Percentiles rank a stretch among this genome's conserved stretches.
Conservation (phyloP, 2,329 filamentous ascomycete genomes). For the Canariomyces notabilis region DNA sequence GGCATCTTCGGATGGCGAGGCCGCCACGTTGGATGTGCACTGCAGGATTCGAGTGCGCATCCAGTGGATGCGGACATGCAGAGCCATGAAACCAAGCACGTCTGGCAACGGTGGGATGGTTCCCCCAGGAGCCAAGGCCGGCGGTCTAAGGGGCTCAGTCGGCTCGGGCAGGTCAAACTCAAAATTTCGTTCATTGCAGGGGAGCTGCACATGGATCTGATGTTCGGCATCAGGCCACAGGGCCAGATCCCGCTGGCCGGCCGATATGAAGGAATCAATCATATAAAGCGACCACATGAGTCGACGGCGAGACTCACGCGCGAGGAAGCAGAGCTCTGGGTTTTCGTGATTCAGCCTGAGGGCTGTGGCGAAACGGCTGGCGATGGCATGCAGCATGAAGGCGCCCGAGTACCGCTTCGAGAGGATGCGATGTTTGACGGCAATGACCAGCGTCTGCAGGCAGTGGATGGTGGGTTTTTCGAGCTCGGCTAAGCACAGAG, state of each 20-base stretch:
- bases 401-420: slow-evolving; percentile 41
- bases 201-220: slow-evolving; percentile 43
- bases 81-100: slow-evolving; percentile 50
- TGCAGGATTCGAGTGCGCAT: slow-evolving; percentile 51
- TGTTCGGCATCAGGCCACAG: slow-evolving; percentile 37
- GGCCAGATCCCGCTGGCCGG: slow-evolving; percentile 42
- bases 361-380: slow-evolving; percentile 44
- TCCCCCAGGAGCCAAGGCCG: slow-evolving; percentile 38
- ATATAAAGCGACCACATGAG: slow-evolving; percentile 48
- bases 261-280: slow-evolving; percentile 44
- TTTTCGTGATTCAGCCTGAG: slow-evolving; percentile 47
- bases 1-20: slow-evolving; percentile 39
- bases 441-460: slow-evolving; percentile 43
- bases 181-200: slow-evolving; percentile 47
- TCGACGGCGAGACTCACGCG: slow-evolving; percentile 40
- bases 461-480: slow-evolving; percentile 53
- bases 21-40: slow-evolving; percentile 43
- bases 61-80: slow-evolving; percentile 53
- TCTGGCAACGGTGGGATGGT: slow-evolving; percentile 43
- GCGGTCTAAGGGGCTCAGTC: slow-evolving; percentile 45
- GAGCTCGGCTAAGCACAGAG: slow-evolving; percentile 47
- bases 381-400: slow-evolving; percentile 43
- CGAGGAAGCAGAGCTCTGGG: slow-evolving; percentile 39
- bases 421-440: slow-evolving; percentile 44
- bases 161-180: slow-evolving; percentile 54